phyloP scores from a whole-genome alignment of 2,329 filamentous ascomycete genomes.

The Paramyrothecium roridum region DNA sequence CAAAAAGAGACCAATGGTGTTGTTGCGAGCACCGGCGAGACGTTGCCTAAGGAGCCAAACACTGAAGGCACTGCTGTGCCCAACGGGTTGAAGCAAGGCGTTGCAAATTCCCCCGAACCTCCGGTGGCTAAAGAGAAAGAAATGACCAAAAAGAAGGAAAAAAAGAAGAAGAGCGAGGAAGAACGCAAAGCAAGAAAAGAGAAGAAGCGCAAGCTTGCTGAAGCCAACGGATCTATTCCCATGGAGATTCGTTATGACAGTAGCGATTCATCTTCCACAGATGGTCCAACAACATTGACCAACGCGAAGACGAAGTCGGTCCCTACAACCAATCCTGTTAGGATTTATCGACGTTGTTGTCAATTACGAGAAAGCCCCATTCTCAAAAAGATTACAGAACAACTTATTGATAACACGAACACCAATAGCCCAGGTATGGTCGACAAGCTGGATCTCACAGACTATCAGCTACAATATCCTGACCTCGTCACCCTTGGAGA shows the following conservation, averaged over 20 bases:
- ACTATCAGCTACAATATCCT: conserved; percentile 76
- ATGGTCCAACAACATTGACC: conserved; percentile 10
- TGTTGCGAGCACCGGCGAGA: conserved; percentile 39
- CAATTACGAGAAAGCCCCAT: conserved; percentile 91
- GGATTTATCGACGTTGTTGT: conserved; percentile 93
- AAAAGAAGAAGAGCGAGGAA: conserved; percentile 92
- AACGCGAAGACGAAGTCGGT: conserved; percentile 28
- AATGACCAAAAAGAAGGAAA: conserved; percentile 76
- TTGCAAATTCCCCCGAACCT: conserved; percentile 15
- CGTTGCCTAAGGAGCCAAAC: conserved; percentile 35
- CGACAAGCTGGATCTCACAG: conserved; percentile 76
- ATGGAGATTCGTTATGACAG: conserved; percentile 76
- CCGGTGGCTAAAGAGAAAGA: conserved; percentile 34
- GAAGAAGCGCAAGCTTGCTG: conserved; percentile 77
- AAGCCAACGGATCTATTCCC: conserved; percentile 83
- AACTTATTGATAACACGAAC: conserved; percentile 71
- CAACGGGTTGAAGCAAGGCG: conserved; percentile 18
- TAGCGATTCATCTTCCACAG: conserved; percentile 51
- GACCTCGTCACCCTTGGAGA: conserved; percentile 88
- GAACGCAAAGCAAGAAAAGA: conserved; percentile 91
- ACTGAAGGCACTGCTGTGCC: conserved; percentile 23
- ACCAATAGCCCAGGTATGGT: conserved; percentile 71
- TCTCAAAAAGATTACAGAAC: conserved; percentile 85
- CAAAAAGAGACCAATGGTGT: conserved; percentile 31
- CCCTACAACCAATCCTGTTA: conserved; percentile 85